Evolutionary conservation across 2,329 filamentous ascomycete genomes (phyloP).

Genomic region (Fusarium coffeatum): DNA sequence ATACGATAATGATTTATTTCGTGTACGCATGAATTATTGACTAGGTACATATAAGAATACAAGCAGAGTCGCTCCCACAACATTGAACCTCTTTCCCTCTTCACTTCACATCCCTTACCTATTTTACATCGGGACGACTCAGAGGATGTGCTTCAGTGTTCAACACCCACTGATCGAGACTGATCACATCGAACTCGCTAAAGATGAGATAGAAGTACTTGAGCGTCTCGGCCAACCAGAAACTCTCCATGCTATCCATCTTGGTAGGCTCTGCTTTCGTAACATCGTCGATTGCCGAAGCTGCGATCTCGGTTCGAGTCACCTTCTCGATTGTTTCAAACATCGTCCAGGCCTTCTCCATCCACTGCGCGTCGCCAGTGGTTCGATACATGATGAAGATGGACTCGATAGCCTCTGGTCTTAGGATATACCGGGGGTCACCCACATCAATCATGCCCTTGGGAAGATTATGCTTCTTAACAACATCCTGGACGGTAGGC

Average conservation of each 20-base stretch:
- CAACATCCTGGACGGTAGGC: slow-evolving; percentile 41
- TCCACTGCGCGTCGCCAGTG: slow-evolving; percentile 73
- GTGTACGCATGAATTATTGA: slow-evolving; percentile 1
- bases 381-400: slow-evolving; percentile 83
- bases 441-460: slow-evolving; percentile 66
- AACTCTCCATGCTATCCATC: slow-evolving; percentile 78
- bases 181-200: slow-evolving; percentile 67
- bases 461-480: slow-evolving; percentile 54
- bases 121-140: slow-evolving; percentile 38
- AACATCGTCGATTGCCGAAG: slow-evolving; percentile 75
- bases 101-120: slow-evolving; percentile 17
- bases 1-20: not conserved
- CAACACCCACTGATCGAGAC: slow-evolving; percentile 71
- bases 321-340: slow-evolving; percentile 71
- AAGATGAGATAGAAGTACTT: slow-evolving; percentile 76
- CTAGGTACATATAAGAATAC: slow-evolving; percentile 12
- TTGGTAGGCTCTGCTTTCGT: slow-evolving; percentile 48
- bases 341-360: slow-evolving; percentile 80
- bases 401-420: slow-evolving; percentile 83
- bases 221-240: slow-evolving; percentile 77
- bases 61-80: slow-evolving; percentile 11
- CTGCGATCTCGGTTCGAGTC: slow-evolving; percentile 71
- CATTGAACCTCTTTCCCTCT: slow-evolving; percentile 3
- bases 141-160: slow-evolving; percentile 68
- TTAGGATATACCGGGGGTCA: slow-evolving; percentile 71